These are phyloP conservation scores for Trichoderma reesei DNA, from an alignment of 495 filamentous ascomycete genomes.

Conservation along the genomic window DNA sequence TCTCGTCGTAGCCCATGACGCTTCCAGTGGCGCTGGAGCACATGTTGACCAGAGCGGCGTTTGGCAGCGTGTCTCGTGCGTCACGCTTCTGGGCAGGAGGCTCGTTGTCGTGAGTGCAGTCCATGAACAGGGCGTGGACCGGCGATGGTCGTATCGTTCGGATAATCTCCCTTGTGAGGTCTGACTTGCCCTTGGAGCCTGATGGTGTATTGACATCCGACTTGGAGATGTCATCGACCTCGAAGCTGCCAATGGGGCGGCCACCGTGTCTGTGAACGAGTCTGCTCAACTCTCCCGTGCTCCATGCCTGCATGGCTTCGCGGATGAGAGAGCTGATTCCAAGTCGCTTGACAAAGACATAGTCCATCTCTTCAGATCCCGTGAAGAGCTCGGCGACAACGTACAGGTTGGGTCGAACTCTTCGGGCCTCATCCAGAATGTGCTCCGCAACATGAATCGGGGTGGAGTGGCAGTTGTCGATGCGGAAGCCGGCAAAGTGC, in stretches of 20 bases:
- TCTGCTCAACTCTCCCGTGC: slow-evolving; percentile 79
- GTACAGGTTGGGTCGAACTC: slow-evolving; percentile 78
- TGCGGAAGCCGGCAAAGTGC: slow-evolving; percentile 89
- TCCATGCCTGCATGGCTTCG: slow-evolving; percentile 98
- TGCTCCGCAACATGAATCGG: slow-evolving; percentile 89
- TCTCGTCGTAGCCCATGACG: slow-evolving; percentile 97
- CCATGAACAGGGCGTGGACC: slow-evolving; percentile 94
- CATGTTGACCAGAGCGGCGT: slow-evolving; percentile 89
- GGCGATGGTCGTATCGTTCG: slow-evolving; percentile 68
- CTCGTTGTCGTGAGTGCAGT: slow-evolving; percentile 99
- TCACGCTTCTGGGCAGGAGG: slow-evolving; percentile 92
- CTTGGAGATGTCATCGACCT: slow-evolving; percentile 54
- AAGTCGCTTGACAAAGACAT: slow-evolving; percentile 84
- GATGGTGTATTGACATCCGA: slow-evolving; percentile 14
- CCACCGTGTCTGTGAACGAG: slow-evolving; percentile 92
- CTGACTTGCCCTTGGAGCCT: neutral
- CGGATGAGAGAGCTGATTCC: slow-evolving; percentile 85
- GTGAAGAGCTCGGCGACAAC: slow-evolving; percentile 96
- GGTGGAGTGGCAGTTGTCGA: slow-evolving; percentile 98
- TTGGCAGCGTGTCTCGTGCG: slow-evolving; percentile 89
- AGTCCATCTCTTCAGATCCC: slow-evolving; percentile 91
- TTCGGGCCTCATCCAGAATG: slow-evolving; percentile 81
- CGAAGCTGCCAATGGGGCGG: slow-evolving; percentile 91
- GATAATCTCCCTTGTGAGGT: slow-evolving; percentile 43
- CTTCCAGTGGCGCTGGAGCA: slow-evolving; percentile 88